Percentiles rank a stretch among this genome's conserved stretches.
phyloP scores from a whole-genome alignment of 192 early-diverging fungal genomes.

The Gamsiella multidivaricata region DNA sequence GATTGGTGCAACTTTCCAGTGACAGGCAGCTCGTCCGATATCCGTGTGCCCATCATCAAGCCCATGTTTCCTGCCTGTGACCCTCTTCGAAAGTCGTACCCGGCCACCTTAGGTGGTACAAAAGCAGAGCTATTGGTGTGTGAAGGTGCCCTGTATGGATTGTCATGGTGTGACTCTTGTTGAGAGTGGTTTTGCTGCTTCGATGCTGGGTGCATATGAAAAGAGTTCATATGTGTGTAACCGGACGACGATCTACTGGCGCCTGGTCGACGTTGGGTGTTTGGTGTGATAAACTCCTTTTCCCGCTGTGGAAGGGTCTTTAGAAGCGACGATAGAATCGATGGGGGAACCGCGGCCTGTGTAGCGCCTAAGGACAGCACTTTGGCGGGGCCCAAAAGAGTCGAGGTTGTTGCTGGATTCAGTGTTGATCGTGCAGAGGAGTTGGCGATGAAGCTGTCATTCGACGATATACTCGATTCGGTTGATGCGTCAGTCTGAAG shows the following conservation, averaged over 20 bases:
- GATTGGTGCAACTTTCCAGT: constrained; percentile 43
- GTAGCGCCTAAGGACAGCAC: too few species aligned
- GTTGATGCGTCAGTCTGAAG: too few species aligned
- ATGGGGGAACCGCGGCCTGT: too few species aligned
- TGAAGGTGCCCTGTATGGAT: constrained; percentile 39
- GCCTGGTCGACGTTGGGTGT: constrained; percentile 1
- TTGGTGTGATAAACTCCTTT: too few species aligned
- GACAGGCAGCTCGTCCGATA: constrained; percentile 30
- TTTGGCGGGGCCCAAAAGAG: too few species aligned
- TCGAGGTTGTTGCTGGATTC: too few species aligned
- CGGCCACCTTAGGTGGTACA: constrained; percentile 24
- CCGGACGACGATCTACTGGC: neutral
- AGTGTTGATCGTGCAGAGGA: too few species aligned
- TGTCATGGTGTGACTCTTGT: constrained; percentile 2
- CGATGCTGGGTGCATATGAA: neutral
- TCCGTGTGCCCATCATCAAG: constrained; percentile 32
- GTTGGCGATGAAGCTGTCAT: too few species aligned
- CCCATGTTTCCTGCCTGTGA: constrained; percentile 49
- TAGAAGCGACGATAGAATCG: too few species aligned
- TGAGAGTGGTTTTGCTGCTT: neutral
- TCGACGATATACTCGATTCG: too few species aligned
- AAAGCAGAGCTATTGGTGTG: constrained; percentile 29
- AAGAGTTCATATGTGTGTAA: neutral
- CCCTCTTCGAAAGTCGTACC: constrained; percentile 37
- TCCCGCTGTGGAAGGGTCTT: too few species aligned